Base-by-base conservation (phyloP, 331 rosid species). In the Arachis monticola region DNA sequence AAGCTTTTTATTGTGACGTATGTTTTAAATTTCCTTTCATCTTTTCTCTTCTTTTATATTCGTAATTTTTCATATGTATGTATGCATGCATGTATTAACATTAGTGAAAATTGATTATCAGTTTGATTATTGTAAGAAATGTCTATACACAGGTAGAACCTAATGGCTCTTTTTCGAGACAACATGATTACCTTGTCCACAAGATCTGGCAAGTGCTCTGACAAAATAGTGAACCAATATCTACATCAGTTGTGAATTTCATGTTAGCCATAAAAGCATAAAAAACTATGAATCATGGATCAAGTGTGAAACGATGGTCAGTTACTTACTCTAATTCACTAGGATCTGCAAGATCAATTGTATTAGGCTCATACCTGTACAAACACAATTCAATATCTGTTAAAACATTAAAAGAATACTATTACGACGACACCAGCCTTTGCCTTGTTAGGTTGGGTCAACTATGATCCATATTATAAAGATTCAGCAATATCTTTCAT, bases 351-450 rank as follows among this genome's bases (percentile, higher is more conserved):
- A 93, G 97, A 82, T 93, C 98, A 77, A 93, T 91, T 17, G 98
- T 93, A 70, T 93, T 93, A 61, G 98, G 98, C 66, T 93, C 98
- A 68, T 93, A 93, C 84, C 98, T 93, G 90, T 55, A 82, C 44
- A 62, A 46, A 64, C 45, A 40, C 27, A 77, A 61, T 35, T 77
- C 8, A 60, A 77, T 31, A 73, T 61, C 64, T 60, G 47, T 70
- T 27, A 7, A 10, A 40, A 8, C 0, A 46, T 6, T 8, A 48
- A 48, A 17, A 17, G 22, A 17, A 17, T 17, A 17, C 22, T 17
- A 17, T 17, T 1, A 47, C 1, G 8, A 9, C n/a, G 2, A 8
- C 9, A 17, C 5, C 50, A 46, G 8, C 2, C 50, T 1, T 46
- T 46, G 50, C 8, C 53, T n/a, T n/a, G 10, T n/a, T 8, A 8